Conservation (phyloP, 257 asterid genomes). For the Lantana camara region DNA sequence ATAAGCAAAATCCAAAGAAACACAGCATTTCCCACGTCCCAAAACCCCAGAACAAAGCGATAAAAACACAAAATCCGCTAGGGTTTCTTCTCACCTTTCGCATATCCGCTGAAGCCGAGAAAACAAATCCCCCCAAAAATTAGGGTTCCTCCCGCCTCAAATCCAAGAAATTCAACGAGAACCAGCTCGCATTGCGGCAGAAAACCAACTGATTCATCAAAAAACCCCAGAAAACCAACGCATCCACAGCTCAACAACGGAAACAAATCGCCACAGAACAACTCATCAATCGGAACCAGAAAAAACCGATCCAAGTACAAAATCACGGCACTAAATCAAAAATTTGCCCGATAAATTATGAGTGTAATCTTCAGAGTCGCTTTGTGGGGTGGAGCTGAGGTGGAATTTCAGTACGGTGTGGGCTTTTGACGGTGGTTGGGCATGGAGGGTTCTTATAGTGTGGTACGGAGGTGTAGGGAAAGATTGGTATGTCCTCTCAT, state of each 20-base stretch:
- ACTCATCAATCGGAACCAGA: conserved; percentile 16
- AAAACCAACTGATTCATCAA: conserved; percentile 17
- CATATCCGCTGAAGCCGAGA: conserved; percentile 41
- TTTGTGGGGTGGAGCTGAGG: conserved; percentile 39
- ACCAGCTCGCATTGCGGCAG: conserved; percentile 40
- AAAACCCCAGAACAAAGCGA: not conserved
- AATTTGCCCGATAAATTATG: not conserved
- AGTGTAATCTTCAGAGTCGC: conserved; percentile 2
- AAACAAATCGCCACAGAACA: conserved; percentile 12
- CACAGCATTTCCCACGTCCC: not conserved
- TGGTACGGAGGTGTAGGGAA: conserved; percentile 37
- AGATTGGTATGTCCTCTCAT: conserved; percentile 22
- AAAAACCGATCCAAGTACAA: conserved; percentile 20
- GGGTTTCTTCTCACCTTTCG: conserved; percentile 50
- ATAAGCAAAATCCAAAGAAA: conserved; percentile 8
- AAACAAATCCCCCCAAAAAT: conserved; percentile 28
- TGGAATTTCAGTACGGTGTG: conserved; percentile 38
- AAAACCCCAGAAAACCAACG: not conserved
- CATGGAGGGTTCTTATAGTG: conserved; percentile 15
- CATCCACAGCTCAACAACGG: conserved; percentile 18
- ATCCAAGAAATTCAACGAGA: conserved; percentile 20
- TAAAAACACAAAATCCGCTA: not conserved
- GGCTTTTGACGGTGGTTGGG: conserved; percentile 33
- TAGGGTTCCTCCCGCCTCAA: conserved; percentile 32
- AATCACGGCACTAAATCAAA: not conserved